Conservation (phyloP, 768 basidiomycete genomes). For the Pleurotus giganteus region DNA sequence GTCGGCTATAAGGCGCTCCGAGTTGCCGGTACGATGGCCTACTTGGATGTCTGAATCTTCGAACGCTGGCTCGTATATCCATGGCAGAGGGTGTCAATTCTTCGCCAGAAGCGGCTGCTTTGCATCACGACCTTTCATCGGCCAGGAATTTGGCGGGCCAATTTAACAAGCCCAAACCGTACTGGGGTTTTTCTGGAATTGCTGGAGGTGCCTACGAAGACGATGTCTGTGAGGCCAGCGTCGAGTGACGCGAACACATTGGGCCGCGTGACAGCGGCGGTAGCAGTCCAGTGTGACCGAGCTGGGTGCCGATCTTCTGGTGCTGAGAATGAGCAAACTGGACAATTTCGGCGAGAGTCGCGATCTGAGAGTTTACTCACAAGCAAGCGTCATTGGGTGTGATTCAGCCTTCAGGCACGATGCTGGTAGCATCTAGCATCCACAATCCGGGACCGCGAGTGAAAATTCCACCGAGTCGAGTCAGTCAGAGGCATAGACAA, state of each 20-base stretch:
- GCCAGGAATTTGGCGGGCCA: constrained; percentile 59
- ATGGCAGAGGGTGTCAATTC: not conserved
- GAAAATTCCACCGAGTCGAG: constrained; percentile 49
- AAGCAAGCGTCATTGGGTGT: constrained; percentile 59
- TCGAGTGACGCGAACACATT: too few relatives aligned
- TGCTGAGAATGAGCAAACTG: constrained; percentile 54
- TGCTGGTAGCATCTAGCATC: constrained; percentile 62
- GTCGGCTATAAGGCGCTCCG: too few relatives aligned
- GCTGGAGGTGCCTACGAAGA: constrained; percentile 50
- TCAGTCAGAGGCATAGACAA: constrained; percentile 18
- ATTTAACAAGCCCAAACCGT: constrained; percentile 43
- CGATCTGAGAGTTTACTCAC: constrained; percentile 55
- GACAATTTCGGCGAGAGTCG: constrained; percentile 39
- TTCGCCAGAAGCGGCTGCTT: not conserved
- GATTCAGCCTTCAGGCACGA: constrained; percentile 55
- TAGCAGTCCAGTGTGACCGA: constrained; percentile 62
- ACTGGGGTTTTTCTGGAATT: constrained; percentile 62
- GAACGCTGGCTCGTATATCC: not conserved
- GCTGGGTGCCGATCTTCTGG: constrained; percentile 55
- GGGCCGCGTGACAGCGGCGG: too few relatives aligned
- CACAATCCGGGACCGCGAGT: constrained; percentile 53
- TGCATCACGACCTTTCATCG: constrained; percentile 36
- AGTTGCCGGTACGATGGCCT: too few relatives aligned
- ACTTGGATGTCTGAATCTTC: too few relatives aligned
- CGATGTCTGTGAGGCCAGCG: constrained; percentile 57